Percentiles rank a stretch among this genome's conserved stretches.
Evolutionary conservation across 192 early-diverging fungal genomes (phyloP).

Genomic region (Entomortierella beljakovae): DNA sequence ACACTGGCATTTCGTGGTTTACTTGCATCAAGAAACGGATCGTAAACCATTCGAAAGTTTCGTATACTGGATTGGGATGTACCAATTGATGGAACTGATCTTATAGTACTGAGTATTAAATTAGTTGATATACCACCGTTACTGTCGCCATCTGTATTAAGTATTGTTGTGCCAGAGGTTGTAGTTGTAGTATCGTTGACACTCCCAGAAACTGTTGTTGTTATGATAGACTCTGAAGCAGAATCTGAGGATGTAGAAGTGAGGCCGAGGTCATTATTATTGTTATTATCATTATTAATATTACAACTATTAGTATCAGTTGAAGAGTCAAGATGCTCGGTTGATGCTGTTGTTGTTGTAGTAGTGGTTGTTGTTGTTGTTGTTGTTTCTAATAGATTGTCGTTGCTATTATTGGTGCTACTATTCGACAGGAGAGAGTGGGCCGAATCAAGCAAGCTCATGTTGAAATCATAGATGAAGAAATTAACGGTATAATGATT

Average conservation of each 20-base stretch:
- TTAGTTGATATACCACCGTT: background rate
- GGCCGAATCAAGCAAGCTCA: conserved; percentile 55
- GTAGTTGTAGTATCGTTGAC: background rate
- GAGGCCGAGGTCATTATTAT: background rate
- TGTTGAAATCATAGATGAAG: conserved; percentile 43
- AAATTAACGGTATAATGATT: background rate
- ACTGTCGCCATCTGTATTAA: background rate
- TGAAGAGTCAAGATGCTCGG: background rate
- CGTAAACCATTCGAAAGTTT: conserved; percentile 47
- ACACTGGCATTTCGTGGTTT: conserved; percentile 40
- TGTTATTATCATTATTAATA: background rate
- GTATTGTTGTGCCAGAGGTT: conserved; percentile 10
- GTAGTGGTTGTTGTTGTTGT: background rate
- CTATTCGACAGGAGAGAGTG: conserved; percentile 41
- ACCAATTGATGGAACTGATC: conserved; percentile 13
- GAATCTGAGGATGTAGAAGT: background rate
- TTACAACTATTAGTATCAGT: background rate
- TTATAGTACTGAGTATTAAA: conserved; percentile 2
- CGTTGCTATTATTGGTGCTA: conserved; percentile 7
- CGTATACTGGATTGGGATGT: conserved; percentile 17
- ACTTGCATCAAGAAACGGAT: conserved; percentile 49
- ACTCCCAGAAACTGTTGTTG: background rate
- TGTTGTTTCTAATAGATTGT: background rate
- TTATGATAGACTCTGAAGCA: background rate
- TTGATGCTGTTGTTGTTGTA: conserved; percentile 12